phyloP scores from a whole-genome alignment of 148 eudicot species.

The Camellia japonica region DNA sequence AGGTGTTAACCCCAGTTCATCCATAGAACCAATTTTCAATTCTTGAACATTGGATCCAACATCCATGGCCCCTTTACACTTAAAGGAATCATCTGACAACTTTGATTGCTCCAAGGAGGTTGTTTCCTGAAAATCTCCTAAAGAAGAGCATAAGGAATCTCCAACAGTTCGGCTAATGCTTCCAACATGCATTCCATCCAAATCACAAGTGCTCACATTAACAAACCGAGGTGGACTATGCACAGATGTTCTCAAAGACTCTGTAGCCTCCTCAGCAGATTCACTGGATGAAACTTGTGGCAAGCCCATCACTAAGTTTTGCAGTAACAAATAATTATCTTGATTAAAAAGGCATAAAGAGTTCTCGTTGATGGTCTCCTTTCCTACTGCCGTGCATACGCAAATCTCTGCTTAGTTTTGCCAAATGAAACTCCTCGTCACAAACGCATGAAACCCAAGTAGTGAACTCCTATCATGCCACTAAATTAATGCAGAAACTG shows the following conservation, averaged over 20 bases:
- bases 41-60: conserved; percentile 30
- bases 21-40: conserved; percentile 23
- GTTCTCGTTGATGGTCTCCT: neutral
- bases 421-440: neutral
- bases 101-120: conserved; percentile 19
- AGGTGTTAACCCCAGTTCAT: conserved; percentile 24
- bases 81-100: conserved; percentile 24
- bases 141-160: conserved; percentile 30
- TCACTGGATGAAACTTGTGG: conserved; percentile 51
- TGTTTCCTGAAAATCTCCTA: conserved; percentile 27
- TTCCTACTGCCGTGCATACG: neutral
- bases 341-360: conserved; percentile 4
- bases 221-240: conserved; percentile 21
- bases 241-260: conserved; percentile 21
- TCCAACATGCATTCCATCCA: conserved; percentile 29
- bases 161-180: conserved; percentile 13
- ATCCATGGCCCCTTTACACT: conserved; percentile 28
- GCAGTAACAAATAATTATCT: neutral
- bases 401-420: neutral
- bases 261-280: conserved; percentile 28
- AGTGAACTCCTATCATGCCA: neutral
- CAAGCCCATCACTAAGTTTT: conserved; percentile 52
- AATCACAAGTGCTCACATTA: conserved; percentile 31
- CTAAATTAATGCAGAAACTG: neutral
- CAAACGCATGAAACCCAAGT: neutral